Evolutionary conservation across 2,329 filamentous ascomycete genomes (phyloP), one percentile per base, ranked within the genome.

Genomic region (Colletotrichum sp.): DNA sequence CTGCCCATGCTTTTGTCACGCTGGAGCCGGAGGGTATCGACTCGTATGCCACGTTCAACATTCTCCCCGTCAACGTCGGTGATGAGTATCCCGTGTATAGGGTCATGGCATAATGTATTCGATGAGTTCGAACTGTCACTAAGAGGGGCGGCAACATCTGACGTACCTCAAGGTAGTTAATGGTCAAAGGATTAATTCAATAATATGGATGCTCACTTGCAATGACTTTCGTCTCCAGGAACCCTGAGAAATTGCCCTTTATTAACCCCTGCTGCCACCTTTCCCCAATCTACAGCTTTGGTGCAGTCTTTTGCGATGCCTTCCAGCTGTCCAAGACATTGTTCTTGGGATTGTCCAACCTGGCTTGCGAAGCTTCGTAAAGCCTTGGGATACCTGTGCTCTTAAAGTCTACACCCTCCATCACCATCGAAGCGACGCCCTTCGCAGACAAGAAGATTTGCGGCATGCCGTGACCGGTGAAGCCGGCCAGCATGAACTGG

Each of bases 391-490:
- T 76, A 1, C 84, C 84, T 1, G 85, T 84, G 16, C 83, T 78
- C 61, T 83, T 81, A 69, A 85, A 87, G 0, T 75, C 63, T 1
- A 61, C 48, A 4, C 78, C 81, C 3, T 82, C 76, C 6, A 80
- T 34, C 0, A 88, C 76, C 86, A 90, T 88, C 28, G 80, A 75
- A 3, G 83, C 85, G 10, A 89, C 59, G 0, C 83, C 86, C 75
- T 86, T 85, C 8, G 83, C 84, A 7, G 83, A 80, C 0, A 87
- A 80, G 24, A 86, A 86, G 21, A 88, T 84, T 28, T 87, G 78
- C 0, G 87, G 84, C 88, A 90, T 90, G 1, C 89, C 89, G 71
- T 90, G 88, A 0, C 89, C 89, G 34, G 85, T 86, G 75, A 90
- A 90, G 1, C 88, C 89, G 0, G 85, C 87, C 26, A 87, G 80